A percentile compares a stretch with the other conserved stretches of the same genome.
Conservation (phyloP, 2,329 filamentous ascomycete genomes). For the Arachnopeziza araneosa region DNA sequence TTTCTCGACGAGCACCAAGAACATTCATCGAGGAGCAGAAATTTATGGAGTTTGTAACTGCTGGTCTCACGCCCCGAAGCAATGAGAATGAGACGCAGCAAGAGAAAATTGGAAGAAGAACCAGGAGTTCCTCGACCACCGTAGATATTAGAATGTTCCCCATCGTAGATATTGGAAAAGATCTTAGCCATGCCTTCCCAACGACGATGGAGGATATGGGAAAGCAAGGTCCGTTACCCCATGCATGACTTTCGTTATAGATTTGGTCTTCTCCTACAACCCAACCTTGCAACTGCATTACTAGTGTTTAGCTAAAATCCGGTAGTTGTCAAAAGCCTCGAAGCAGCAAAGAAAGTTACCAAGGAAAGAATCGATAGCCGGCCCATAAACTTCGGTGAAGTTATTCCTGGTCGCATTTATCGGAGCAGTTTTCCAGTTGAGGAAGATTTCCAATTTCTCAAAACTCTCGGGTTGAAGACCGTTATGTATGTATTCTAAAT, state of each 20-base stretch:
- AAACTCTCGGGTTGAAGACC: constrained; percentile 65
- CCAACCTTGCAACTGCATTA: not conserved
- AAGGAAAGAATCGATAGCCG: constrained; percentile 16
- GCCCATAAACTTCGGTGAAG: constrained; percentile 71
- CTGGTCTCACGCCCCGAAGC: not conserved
- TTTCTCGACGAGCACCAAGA: not conserved
- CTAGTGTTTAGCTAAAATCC: not conserved
- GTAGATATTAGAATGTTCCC: not conserved
- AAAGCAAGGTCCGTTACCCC: not conserved
- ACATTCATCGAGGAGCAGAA: not conserved
- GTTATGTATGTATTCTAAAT: constrained; percentile 56
- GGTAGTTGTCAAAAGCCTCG: not conserved
- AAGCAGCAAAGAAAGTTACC: not conserved
- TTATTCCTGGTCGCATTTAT: constrained; percentile 65
- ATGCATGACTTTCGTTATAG: not conserved
- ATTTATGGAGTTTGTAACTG: not conserved
- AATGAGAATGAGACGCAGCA: not conserved
- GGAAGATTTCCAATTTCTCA: constrained; percentile 66
- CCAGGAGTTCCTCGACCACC: not conserved
- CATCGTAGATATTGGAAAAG: not conserved
- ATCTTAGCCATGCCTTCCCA: not conserved
- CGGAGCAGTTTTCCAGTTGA: constrained; percentile 73
- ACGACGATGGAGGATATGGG: not conserved
- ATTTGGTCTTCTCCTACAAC: not conserved
- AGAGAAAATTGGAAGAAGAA: not conserved